Base-by-base conservation (phyloP, 441 rosid genomes). In the Gossypium aridum region DNA sequence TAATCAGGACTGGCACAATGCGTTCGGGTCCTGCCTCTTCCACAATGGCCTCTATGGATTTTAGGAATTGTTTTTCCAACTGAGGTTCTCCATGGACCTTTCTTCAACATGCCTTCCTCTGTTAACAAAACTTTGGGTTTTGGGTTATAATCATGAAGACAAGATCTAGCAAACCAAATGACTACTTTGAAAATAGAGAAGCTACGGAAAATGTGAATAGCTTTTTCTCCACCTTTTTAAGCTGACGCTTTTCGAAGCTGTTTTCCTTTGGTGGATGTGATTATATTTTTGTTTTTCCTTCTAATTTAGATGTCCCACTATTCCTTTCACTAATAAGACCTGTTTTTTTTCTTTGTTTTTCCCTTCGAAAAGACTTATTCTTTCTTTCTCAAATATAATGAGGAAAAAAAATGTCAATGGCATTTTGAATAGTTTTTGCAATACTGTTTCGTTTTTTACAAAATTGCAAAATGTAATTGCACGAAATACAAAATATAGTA, bases 1-100 rank as follows among this genome's bases (percentile, higher is more conserved):
- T 85, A 66, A 89, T 83, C 80, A 88, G 97, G 4, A 97, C 97
- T 13, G 99, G 99, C 23, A 92, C 92, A 64, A 88, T 82, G 69
- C 97, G 91, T 75, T 94, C 98, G 3, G 97, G 96, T n/a, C 99
- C 99, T 1, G 99, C 98, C 7, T 97, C 83, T 85, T 94, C 98
- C 49, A 94, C 87, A 1, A 90, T 75, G 0, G 99, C 99, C 9
- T 83, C 96, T 63, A 77, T 89, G 91, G 74, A 94, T 91, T 82
- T 78, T 90, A 64, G 99, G 99, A 65, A 92, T 20, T 59, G 94
- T 86, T 73, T 78, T 94, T 9, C 71, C 76, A 3, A 92, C 70
- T 0, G 92, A 78, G 25, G 84, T 89, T 62, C 97, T 79, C 96
- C 98, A 92, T 2, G 97, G 97, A n/a, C 87, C 88, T 81, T 82